These are phyloP conservation scores for Niebla homalea DNA, from an alignment of 495 filamentous ascomycete species.

Conservation along the genomic window DNA sequence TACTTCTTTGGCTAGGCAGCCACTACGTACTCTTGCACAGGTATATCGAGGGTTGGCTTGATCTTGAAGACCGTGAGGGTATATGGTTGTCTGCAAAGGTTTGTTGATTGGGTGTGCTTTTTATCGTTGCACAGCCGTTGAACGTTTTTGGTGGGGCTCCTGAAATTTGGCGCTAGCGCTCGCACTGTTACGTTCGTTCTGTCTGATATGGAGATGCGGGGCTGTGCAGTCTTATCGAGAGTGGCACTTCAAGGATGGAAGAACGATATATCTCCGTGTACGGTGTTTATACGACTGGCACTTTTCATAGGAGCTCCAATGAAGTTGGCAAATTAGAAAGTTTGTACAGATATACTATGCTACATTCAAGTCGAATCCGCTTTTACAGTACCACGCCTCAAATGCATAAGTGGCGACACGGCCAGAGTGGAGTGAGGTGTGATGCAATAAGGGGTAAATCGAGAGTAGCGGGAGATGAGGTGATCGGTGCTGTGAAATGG, in stretches of 20 bases:
- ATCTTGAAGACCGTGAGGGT: too few species aligned
- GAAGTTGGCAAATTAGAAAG: conserved; percentile 1
- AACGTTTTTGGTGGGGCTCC: neutral
- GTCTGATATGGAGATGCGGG: neutral
- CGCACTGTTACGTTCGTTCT: neutral
- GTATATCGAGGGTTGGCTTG: too few species aligned
- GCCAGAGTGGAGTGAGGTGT: conserved; percentile 17
- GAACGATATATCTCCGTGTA: too few species aligned
- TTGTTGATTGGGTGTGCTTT: too few species aligned
- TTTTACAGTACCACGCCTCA: conserved; percentile 13
- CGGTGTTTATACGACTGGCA: too few species aligned
- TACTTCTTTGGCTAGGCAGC: too few species aligned
- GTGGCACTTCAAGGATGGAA: too few species aligned
- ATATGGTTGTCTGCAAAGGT: too few species aligned
- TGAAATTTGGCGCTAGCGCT: neutral
- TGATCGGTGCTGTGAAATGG: too few species aligned
- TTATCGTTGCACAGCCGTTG: neutral
- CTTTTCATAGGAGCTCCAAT: neutral
- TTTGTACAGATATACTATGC: conserved; percentile 12
- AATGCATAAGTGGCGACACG: conserved; percentile 1
- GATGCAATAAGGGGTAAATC: conserved; percentile 1
- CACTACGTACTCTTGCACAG: too few species aligned
- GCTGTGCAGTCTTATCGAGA: neutral
- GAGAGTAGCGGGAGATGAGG: neutral
- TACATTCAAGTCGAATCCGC: conserved; percentile 8